Conservation (phyloP, 2,329 filamentous ascomycete species). For the Ampelomyces quisqualis region DNA sequence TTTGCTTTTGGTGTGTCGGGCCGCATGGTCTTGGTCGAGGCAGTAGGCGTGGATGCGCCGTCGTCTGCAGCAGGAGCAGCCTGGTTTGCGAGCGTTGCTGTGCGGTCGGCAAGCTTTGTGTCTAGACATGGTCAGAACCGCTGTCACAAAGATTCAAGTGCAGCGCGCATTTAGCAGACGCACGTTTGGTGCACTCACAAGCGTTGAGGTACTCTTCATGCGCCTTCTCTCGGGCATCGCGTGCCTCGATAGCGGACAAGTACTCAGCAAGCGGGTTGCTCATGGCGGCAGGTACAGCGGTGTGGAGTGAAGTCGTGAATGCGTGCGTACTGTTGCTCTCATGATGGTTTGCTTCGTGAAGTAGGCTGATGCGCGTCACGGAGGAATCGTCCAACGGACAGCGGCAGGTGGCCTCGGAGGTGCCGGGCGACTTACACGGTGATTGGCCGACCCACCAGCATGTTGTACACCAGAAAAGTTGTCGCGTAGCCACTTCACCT, state of each 20-base stretch:
- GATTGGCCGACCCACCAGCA: too few species aligned
- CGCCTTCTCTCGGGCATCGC: slow-evolving; percentile 67
- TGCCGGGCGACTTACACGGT: slow-evolving; percentile 15
- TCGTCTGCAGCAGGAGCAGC: slow-evolving; percentile 23
- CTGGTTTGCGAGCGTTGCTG: slow-evolving; percentile 35
- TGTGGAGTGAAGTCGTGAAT: slow-evolving; percentile 2
- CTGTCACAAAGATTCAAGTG: not conserved
- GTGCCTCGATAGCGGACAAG: slow-evolving; percentile 68
- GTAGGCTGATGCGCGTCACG: slow-evolving; percentile 14
- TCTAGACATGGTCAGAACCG: slow-evolving; percentile 34
- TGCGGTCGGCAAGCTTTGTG: slow-evolving; percentile 51
- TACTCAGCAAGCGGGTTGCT: slow-evolving; percentile 82
- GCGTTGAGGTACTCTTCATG: slow-evolving; percentile 72
- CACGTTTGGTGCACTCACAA: slow-evolving; percentile 57
- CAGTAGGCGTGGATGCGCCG: slow-evolving; percentile 17
- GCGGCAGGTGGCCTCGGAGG: slow-evolving; percentile 9
- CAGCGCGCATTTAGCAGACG: not conserved
- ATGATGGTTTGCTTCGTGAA: slow-evolving; percentile 25
- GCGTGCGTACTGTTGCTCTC: slow-evolving; percentile 10
- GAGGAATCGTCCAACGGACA: slow-evolving; percentile 11
- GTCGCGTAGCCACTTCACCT: not conserved
- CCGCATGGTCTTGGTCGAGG: slow-evolving; percentile 23
- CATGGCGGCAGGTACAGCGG: slow-evolving; percentile 48
- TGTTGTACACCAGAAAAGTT: too few species aligned
- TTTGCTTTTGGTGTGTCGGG: slow-evolving; percentile 26